Conservation (phyloP, 148 eudicot species). For the Fagopyrum esculentum region DNA sequence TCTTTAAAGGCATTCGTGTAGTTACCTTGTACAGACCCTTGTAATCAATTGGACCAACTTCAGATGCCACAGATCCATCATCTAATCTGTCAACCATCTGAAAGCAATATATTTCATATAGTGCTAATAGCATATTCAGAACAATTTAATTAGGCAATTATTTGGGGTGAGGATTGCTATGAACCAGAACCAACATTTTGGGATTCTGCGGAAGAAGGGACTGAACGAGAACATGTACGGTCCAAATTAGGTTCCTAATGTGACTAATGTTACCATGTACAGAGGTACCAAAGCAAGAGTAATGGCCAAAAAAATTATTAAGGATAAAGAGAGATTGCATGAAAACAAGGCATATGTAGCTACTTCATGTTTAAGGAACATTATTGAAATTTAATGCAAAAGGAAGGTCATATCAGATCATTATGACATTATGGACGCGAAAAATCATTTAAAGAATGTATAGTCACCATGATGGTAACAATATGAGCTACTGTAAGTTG, state of each 20-base stretch:
- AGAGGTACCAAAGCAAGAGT: neutral
- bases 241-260: neutral
- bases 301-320: neutral
- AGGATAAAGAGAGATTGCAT: neutral
- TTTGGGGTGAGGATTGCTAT: neutral
- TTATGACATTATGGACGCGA: neutral
- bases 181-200: neutral
- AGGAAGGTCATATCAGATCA: neutral
- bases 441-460: neutral
- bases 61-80: conserved; percentile 71
- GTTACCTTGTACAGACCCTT: conserved; percentile 94
- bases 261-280: neutral
- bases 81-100: conserved; percentile 96
- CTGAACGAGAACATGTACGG: neutral
- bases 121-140: neutral
- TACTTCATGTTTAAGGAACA: neutral
- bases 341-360: neutral
- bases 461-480: neutral
- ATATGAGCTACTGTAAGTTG: neutral
- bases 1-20: neutral
- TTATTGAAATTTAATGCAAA: neutral
- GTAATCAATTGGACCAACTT: conserved; percentile 87
- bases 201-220: no score
- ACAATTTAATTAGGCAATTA: neutral
- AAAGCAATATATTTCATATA: conserved; percentile 12